These are phyloP conservation scores for Ocimum tenuiflorum DNA, from an alignment of 257 asterid genomes.

Conservation along the genomic window DNA sequence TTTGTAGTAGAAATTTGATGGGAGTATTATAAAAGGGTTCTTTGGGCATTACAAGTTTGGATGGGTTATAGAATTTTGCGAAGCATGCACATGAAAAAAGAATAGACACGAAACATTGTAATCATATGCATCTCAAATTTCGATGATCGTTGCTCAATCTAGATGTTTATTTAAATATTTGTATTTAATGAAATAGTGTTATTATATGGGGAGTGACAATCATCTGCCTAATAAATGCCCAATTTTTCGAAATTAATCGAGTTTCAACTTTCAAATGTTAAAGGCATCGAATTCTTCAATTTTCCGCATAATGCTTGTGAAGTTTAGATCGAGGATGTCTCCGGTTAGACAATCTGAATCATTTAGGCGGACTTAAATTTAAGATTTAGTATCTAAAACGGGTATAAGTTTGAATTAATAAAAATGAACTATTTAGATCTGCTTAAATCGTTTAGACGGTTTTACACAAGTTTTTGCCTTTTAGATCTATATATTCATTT, in stretches of 20 bases:
- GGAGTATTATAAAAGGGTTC: not conserved
- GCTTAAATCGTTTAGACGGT: too few species aligned
- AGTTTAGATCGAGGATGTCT: too few species aligned
- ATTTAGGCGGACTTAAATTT: too few species aligned
- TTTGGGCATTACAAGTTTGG: not conserved
- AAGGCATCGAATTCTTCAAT: too few species aligned
- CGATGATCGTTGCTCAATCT: not conserved
- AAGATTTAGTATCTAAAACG: too few species aligned
- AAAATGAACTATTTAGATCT: too few species aligned
- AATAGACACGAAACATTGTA: not conserved
- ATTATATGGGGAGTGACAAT: not conserved
- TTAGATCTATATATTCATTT: not conserved
- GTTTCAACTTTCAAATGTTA: too few species aligned
- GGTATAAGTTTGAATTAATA: too few species aligned
- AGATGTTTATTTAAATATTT: not conserved
- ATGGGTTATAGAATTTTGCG: conserved; percentile 8
- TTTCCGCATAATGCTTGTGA: too few species aligned
- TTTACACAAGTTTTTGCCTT: not conserved
- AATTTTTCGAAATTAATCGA: too few species aligned
- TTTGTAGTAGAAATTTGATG: not conserved
- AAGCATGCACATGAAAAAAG: conserved; percentile 2
- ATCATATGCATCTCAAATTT: not conserved
- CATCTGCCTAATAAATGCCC: not conserved
- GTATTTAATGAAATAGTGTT: not conserved
- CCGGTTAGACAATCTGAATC: not conserved